Base-by-base conservation (phyloP, 495 filamentous ascomycete species). In the Xylaria longipes region DNA sequence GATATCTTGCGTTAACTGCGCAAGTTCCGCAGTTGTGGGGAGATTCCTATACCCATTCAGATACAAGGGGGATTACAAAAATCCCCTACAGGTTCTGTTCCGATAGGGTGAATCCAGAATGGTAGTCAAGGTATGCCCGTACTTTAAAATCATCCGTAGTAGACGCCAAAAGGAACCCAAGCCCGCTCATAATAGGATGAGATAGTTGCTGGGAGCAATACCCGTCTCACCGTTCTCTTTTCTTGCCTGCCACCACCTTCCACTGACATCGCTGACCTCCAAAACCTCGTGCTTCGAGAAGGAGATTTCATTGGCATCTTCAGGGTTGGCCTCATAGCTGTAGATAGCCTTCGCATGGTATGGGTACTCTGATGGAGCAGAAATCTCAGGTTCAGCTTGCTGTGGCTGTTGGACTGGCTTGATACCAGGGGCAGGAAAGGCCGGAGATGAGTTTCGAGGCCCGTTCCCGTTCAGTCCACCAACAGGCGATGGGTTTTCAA, bases 261-360 rank as follows among this genome's bases (percentile, higher is more conserved):
- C 96, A 76, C 94, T 97, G 68, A 99, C 97, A 76, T 99, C 96
- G 56, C 93, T 97, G 68, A 99, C 95, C 80, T 99, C 95, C 54
- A 99, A 86, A 68, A 98, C 93, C 81, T 99, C 96, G 75, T 98
- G 93, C 82, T 98, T 98, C 58, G 89, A 86, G 86, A 99, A 99
- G 73, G 92, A 95, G 72, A 99, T 98, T 81, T 99, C 96, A 80
- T 99, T 98, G 57, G 94, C 94, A 76, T 99, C 96, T 74, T 98
- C 95, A 2, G 96, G 96, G 79, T 98, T 98, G 67, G 96, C 96
- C 78, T 98, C 95, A 82, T 99, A 99, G 73, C 91, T 94, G 84
- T 98, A 99, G 78, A 99, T 99, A 52, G 96, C 96, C 87, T 98
- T 98, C 8, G 96, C 96, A 33, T 92, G 90, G 80, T 98, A 98